Evolutionary conservation across 192 early-diverging fungal species (phyloP), one percentile per base, ranked within the genome.

Genomic region (Podila epicladia): DNA sequence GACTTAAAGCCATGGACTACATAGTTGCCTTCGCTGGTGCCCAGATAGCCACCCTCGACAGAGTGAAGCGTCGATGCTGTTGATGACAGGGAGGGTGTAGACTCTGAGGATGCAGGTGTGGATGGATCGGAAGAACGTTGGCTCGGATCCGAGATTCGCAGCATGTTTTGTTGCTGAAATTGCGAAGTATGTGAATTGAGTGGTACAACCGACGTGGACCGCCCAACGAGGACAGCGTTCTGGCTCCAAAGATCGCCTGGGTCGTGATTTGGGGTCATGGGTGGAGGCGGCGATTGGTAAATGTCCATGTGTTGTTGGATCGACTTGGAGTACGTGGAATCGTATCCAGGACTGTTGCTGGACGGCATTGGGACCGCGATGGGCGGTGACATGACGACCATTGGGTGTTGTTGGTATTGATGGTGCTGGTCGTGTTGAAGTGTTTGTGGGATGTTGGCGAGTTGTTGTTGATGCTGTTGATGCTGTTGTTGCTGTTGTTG

Each of bases 241-340:
- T 55, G 53, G 20, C n/a, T 55, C 53, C 53, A 55, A 26, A 55
- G 59, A 12, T 61, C 28, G 15, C 29, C 19, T 33, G 26, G 31
- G 17, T 61, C 28, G 6, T 61, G 26, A 17, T 61, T 28, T 7
- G 28, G 59, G 59, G 26, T 61, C 28, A 33, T 61, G 59, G 31
- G 26, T 19, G 59, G 59, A 26, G 26, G 28, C 6, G 59, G 59
- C 17, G 59, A 33, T 24, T 61, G 59, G 59, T 61, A 61, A 0
- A 61, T 61, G 59, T 61, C 59, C 28, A 61, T 33, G 12, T 24
- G 59, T 7, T 61, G 59, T 7, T 61, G 59, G 26, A 61, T 31
- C 17, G 59, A 9, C 11, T 61, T 33, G 12, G 26, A 28, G 31
- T 33, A 32, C 4, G 58, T 15, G 26, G 22, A 24, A 26, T 31